Evolutionary conservation across 768 basidiomycete species (phyloP).

Genomic region (Hortiboletus campestris): DNA sequence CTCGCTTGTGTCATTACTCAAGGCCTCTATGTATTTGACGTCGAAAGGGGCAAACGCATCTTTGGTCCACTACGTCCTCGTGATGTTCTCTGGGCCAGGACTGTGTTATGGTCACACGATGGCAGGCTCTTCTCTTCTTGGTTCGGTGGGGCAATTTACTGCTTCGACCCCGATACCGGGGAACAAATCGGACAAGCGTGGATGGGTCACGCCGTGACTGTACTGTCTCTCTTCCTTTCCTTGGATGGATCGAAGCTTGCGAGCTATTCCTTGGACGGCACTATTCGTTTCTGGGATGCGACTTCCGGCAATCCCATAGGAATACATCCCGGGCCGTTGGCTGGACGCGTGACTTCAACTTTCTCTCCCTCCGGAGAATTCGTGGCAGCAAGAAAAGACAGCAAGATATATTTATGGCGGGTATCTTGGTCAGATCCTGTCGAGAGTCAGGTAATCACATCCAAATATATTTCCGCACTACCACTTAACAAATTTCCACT

Average conservation of each 20-base stretch:
- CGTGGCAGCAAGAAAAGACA: not conserved
- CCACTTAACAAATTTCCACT: too few relatives aligned
- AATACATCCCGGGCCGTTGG: too few relatives aligned
- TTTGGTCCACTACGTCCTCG: too few relatives aligned
- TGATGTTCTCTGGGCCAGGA: too few relatives aligned
- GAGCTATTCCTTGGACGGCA: not conserved
- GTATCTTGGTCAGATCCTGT: not conserved
- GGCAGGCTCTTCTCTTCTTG: conserved; percentile 5
- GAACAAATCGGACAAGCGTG: conserved; percentile 3
- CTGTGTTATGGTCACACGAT: conserved; percentile 9
- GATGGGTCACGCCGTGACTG: conserved; percentile 9
- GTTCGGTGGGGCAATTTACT: not conserved
- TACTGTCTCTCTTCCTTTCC: not conserved
- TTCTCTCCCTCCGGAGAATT: conserved; percentile 11
- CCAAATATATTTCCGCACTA: too few relatives aligned
- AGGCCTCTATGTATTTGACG: too few relatives aligned
- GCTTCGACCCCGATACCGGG: conserved; percentile 4
- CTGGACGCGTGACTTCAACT: not conserved
- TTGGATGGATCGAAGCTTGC: conserved; percentile 7
- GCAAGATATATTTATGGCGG: not conserved
- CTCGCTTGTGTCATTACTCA: too few relatives aligned
- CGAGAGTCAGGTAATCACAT: too few relatives aligned
- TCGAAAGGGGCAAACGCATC: too few relatives aligned
- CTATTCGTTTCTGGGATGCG: conserved; percentile 11
- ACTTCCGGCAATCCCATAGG: not conserved